A percentile compares a stretch with the other conserved stretches of the same genome.
These are phyloP conservation scores for Candida patagonica DNA, from an alignment of 805 yeast genomes.

Conservation along the genomic window DNA sequence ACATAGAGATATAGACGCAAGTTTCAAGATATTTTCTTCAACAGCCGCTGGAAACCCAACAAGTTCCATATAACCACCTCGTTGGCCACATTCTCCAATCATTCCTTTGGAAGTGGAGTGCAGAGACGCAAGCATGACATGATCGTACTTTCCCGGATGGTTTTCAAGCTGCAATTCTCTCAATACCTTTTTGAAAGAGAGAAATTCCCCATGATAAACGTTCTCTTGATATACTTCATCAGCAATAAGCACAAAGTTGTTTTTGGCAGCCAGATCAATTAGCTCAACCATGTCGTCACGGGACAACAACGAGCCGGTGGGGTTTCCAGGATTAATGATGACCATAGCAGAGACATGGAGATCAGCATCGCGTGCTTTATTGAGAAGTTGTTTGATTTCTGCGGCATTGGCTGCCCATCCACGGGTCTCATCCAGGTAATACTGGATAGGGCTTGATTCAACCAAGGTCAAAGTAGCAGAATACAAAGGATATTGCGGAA, in stretches of 20 bases:
- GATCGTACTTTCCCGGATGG: conserved; percentile 46
- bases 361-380: conserved; percentile 13
- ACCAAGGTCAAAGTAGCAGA: conserved; percentile 89
- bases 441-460: conserved; percentile 75
- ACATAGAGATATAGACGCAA: conserved; percentile 86
- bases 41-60: conserved; percentile 70
- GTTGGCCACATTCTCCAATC: conserved; percentile 97
- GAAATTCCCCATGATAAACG: conserved; percentile 70
- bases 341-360: conserved; percentile 67
- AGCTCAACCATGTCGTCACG: conserved; percentile 60
- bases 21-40: conserved; percentile 61
- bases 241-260: conserved; percentile 81
- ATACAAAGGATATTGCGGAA: conserved; percentile 96
- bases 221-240: conserved; percentile 98
- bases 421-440: conserved; percentile 69
- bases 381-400: conserved; percentile 27
- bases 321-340: conserved; percentile 96
- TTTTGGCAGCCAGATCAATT: conserved; percentile 69
- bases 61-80: conserved; percentile 98
- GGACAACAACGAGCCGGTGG: conserved; percentile 81
- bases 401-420: conserved; percentile 77
- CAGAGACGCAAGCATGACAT: conserved; percentile 82
- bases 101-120: conserved; percentile 98
- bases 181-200: conserved; percentile 75
- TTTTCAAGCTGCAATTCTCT: conserved; percentile 47